These are phyloP conservation scores for Vicia sativa DNA, from an alignment of 306 rosid genomes.

Conservation along the genomic window DNA sequence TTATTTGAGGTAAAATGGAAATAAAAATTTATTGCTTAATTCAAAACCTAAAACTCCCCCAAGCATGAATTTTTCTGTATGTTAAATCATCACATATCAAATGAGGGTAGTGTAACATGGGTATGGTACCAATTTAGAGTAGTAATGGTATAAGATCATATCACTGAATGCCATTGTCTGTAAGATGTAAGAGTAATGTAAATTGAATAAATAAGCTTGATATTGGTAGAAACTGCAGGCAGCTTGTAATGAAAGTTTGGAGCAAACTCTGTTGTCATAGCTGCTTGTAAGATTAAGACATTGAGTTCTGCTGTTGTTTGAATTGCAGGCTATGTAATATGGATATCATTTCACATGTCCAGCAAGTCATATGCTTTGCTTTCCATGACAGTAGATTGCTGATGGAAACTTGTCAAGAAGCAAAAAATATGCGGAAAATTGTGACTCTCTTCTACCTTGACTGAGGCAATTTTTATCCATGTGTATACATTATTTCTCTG, in stretches of 20 bases:
- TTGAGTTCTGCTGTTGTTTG: constrained; percentile 34
- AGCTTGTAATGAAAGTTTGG: constrained; percentile 7
- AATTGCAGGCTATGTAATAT: constrained; percentile 89
- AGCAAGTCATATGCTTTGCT: constrained; percentile 98
- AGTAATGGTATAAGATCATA: background rate
- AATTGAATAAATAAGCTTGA: constrained; percentile 27
- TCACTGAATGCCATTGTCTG: background rate
- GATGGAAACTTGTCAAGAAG: constrained; percentile 99
- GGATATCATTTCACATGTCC: constrained; percentile 97
- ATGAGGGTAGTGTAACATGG: constrained; percentile 3
- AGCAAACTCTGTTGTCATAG: constrained; percentile 1
- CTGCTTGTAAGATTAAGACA: constrained; percentile 12
- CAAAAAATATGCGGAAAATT: constrained; percentile 87
- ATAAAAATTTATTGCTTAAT: background rate
- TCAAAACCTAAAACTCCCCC: background rate
- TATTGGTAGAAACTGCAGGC: constrained; percentile 12
- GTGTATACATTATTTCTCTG: constrained; percentile 50
- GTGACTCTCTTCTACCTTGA: constrained; percentile 97
- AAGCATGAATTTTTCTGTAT: background rate
- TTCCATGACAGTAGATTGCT: constrained; percentile 96
- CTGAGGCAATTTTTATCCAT: constrained; percentile 43
- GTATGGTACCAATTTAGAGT: constrained; percentile 3
- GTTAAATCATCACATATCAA: background rate
- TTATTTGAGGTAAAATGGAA: background rate
- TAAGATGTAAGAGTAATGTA: background rate